Evolutionary conservation across 208 protist species (phyloP), one percentile per base, ranked within the genome.

Genomic region (Herpetomonas tarakana): DNA sequence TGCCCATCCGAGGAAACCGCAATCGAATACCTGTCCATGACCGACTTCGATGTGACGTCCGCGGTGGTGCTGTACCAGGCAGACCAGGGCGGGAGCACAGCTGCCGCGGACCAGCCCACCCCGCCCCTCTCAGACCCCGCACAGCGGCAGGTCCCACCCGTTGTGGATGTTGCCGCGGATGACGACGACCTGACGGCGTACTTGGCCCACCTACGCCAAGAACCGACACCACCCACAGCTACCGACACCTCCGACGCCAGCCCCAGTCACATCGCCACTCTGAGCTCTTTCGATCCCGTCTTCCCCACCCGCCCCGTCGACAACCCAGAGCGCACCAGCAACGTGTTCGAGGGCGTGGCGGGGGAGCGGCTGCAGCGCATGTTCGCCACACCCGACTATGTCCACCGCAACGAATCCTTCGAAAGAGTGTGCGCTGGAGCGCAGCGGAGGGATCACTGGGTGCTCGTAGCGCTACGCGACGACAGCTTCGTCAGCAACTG

Each of bases 391-490:
- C 86, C 86, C 1, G 22, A 46, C 14, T 93, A 86, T 63, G 87
- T 91, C 2, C 35, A 74, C 7, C 39, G 60, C n/a, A 47, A 58
- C 35, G 51, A 68, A 28, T 29, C 70, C 3, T 71, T 91, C 26
- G 35, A 50, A 28, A 19, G 65, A 11, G 71, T 89, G 51, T 93
- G 87, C 63, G 21, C 29, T 12, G 58, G 56, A 28, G 77, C 81
- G 0, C 25, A 69, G 2, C 30, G 64, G 39, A 52, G 46, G 0
- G 71, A 87, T 53, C 73, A 72, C 47, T 94, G 88, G 84, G 63
- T 94, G 58, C 44, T 94, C 7, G 56, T 91, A 2, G 67, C 73
- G 38, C 39, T 94, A 18, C 39, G 76, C 27, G 76, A 77, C 50
- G 68, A 69, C 51, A 64, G 66, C 11, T 90, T 94, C 58, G 62